These are phyloP conservation scores for Yarrowia keelungensis DNA, from an alignment of 805 yeast genomes.

Conservation along the genomic window DNA sequence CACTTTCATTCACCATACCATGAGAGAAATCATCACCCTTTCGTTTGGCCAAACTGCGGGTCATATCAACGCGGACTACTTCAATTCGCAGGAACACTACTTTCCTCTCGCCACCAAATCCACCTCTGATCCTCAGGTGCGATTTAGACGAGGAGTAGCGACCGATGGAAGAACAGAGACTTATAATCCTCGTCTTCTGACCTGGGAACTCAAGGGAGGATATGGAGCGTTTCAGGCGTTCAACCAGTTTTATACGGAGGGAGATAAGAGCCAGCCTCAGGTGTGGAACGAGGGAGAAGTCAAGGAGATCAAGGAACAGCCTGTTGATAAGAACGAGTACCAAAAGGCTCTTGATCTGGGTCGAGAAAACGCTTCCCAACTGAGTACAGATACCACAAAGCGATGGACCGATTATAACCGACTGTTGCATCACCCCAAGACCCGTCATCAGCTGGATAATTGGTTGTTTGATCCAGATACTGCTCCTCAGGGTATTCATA, in stretches of 20 bases:
- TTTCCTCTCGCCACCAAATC: conserved; percentile 57
- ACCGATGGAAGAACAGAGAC: conserved; percentile 56
- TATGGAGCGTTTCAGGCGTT: conserved; percentile 62
- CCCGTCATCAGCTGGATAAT: conserved; percentile 60
- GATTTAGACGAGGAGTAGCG: conserved; percentile 55
- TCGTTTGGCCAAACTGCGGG: conserved; percentile 77
- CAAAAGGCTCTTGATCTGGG: conserved; percentile 68
- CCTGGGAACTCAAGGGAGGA: conserved; percentile 85
- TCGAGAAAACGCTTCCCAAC: conserved; percentile 41
- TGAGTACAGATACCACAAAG: conserved; percentile 55
- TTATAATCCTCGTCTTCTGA: conserved; percentile 79
- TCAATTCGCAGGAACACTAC: conserved; percentile 77
- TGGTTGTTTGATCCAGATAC: conserved; percentile 62
- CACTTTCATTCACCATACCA: conserved; percentile 44
- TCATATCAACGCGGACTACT: conserved; percentile 79
- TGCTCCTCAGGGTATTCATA: conserved; percentile 48
- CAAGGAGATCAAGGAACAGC: conserved; percentile 49
- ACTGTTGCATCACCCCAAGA: conserved; percentile 68
- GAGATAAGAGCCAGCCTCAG: conserved; percentile 40
- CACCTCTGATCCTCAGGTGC: conserved; percentile 56
- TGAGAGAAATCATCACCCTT: conserved; percentile 78
- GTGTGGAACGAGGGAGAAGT: conserved; percentile 35
- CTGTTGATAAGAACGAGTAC: conserved; percentile 61
- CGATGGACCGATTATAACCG: conserved; percentile 86
- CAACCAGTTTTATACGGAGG: conserved; percentile 42